phyloP scores from a whole-genome alignment of 768 basidiomycete species.

The Tricholoma sp. region DNA sequence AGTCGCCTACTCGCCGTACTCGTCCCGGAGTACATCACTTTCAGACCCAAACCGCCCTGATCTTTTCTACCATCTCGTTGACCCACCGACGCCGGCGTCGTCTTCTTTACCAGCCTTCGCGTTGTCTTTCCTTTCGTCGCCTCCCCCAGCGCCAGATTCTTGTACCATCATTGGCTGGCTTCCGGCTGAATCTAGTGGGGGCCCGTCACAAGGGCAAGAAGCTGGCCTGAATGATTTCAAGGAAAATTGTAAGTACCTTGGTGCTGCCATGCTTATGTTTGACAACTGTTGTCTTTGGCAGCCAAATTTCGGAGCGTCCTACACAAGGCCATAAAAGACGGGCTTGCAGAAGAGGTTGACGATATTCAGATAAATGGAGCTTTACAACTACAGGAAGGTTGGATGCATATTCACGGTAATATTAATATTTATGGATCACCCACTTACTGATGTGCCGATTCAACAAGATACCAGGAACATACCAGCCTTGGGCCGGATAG shows the following conservation, averaged over 20 bases:
- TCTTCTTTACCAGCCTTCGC: conserved; percentile 48
- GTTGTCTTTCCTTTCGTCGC: conserved; percentile 52
- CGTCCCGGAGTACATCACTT: conserved; percentile 6
- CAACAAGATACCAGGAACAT: conserved; percentile 63
- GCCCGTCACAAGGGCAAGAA: conserved; percentile 19
- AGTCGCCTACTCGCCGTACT: neutral
- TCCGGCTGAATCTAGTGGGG: conserved; percentile 38
- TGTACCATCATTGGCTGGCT: conserved; percentile 64
- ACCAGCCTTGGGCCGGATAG: conserved; percentile 69
- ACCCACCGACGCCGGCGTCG: conserved; percentile 47
- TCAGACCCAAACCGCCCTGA: conserved; percentile 57
- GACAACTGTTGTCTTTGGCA: conserved; percentile 19
- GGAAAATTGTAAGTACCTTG: conserved; percentile 55
- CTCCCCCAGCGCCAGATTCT: conserved; percentile 42
- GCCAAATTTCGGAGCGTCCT: conserved; percentile 56
- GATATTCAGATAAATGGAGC: conserved; percentile 64
- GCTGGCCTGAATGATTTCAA: conserved; percentile 66
- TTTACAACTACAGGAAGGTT: conserved; percentile 62
- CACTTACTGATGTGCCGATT: conserved; percentile 3
- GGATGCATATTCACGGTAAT: conserved; percentile 79
- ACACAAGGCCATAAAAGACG: conserved; percentile 53
- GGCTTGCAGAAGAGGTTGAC: conserved; percentile 53
- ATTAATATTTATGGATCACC: neutral
- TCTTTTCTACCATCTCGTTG: conserved; percentile 63
- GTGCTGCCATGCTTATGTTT: neutral